Percentiles rank a stretch among this genome's conserved stretches.
Conservation (phyloP, 208 protist species). For the Wallacemonas sp. region DNA sequence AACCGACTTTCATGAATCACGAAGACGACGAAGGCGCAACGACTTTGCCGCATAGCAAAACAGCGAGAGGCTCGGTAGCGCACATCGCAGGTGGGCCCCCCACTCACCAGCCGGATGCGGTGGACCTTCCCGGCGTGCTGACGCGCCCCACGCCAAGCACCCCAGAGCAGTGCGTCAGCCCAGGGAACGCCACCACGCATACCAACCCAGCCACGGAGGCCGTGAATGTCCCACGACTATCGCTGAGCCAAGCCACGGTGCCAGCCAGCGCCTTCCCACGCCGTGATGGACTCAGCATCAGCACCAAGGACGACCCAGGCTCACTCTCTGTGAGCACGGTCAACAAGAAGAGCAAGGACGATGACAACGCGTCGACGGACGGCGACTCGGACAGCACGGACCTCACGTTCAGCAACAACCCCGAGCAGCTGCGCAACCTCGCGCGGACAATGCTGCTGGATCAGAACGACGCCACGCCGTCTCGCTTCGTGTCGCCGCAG, state of each 20-base stretch:
- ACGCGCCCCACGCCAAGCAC: neutral
- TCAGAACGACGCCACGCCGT: neutral
- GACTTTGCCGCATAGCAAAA: too few species aligned
- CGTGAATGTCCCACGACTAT: neutral
- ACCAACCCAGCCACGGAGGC: neutral
- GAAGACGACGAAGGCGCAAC: too few species aligned
- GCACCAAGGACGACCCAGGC: too few species aligned
- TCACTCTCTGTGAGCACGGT: too few species aligned
- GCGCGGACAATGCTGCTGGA: neutral
- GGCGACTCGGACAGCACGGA: neutral
- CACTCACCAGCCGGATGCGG: too few species aligned
- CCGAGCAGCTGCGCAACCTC: neutral
- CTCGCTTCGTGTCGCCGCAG: too few species aligned
- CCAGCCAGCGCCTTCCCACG: too few species aligned
- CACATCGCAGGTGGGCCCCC: too few species aligned
- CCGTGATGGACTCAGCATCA: too few species aligned
- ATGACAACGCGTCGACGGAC: neutral
- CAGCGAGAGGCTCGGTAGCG: too few species aligned
- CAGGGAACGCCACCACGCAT: neutral
- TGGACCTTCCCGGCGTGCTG: neutral
- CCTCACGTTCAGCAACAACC: neutral
- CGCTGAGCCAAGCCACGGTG: neutral
- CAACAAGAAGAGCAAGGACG: too few species aligned
- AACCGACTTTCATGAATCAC: too few species aligned
- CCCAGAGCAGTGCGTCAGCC: neutral